Base-by-base conservation (phyloP, 2,329 filamentous ascomycete genomes). In the Claviceps purpurea region DNA sequence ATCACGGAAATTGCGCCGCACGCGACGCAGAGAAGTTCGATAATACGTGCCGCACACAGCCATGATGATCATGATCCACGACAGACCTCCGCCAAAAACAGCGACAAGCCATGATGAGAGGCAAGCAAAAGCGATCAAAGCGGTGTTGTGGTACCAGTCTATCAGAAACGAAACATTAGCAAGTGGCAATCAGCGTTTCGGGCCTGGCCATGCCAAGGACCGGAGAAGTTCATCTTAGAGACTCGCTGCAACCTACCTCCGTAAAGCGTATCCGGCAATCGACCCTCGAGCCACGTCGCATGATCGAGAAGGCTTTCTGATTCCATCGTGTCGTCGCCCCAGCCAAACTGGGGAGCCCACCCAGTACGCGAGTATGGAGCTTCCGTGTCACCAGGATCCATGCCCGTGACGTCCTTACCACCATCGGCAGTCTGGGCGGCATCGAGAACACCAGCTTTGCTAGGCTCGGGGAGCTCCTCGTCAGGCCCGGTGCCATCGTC, bases 71-170 rank as follows among this genome's bases (percentile, higher is more conserved):
- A 96, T 85, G 56, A 98, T 76, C 91, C 91, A 98, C 54, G 81
- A 90, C 14, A 98, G 75, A 22, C 93, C 93, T 55, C 93, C 93
- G 44, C 94, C 93, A 10, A 98, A 74, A 20, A 91, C 76, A 34
- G 90, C 91, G 40, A 96, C 76, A 4, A 95, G 76, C 90, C 91
- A 98, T 22, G 91, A 95, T 34, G 81, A 74, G 50, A 98, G 73
- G 64, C 89, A 96, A 50, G 91, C 89, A 64, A 98, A 96, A 58
- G 91, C 76, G 64, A 98, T 96, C 56, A 98, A 73, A n/a, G 76
- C 93, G 2, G 90, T 83, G 67, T 98, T 98, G 68, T 98, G 90
- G 68, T 97, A 98, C 93, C 93, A 98, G 66, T 97, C 89, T 88
- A 49, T n/a, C n/a, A 14, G n/a, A 30, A 30, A 37, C 34, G 45